Evolutionary conservation across 805 yeast species (phyloP), one percentile per base, ranked within the genome.

Genomic region (Ogataea nonfermentans): DNA sequence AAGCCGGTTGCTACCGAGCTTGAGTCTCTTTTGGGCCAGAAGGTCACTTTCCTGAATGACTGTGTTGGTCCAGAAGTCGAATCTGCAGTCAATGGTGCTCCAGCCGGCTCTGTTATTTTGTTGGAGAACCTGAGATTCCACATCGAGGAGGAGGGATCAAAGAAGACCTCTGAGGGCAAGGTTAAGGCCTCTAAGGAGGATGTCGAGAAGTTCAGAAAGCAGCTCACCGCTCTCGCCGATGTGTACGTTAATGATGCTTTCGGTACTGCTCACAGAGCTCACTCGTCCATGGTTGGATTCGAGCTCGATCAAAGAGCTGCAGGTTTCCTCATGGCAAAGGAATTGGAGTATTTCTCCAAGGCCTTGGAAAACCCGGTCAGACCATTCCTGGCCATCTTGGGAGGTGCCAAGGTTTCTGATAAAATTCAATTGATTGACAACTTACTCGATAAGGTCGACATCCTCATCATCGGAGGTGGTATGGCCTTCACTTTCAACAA

Each of bases 211-310:
- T 93, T 93, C 85, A 87, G 99, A 80, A 63, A 79, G 61, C 81
- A 85, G 64, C 81, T 93, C 71, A 85, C 96, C 59, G 72, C 89
- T 41, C 77, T 93, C 61, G 98, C 97, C 55, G 99, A 93, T 62
- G 95, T 93, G 52, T 93, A 93, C 77, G 80, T 93, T 67, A 84
- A 93, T 74, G 99, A 93, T 68, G 98, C 97, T 44, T 93, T 93
- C 62, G 99, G 99, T 68, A 93, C 99, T 50, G 97, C 98, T 43
- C 99, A 93, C 84, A 88, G 99, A 78, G 99, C 99, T 50, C 99
- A 93, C 78, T 89, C 97, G 40, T 93, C 99, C 34, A 91, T 93
- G 90, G 99, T 93, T 61, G 99, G 99, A 64, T 77, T 93, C 58
- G 90, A 91, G 57, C 78, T 88, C 59, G 90, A 95, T 51, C 90